Evolutionary conservation across 805 yeast species (phyloP).

Genomic region (Grigorovia jiainica): DNA sequence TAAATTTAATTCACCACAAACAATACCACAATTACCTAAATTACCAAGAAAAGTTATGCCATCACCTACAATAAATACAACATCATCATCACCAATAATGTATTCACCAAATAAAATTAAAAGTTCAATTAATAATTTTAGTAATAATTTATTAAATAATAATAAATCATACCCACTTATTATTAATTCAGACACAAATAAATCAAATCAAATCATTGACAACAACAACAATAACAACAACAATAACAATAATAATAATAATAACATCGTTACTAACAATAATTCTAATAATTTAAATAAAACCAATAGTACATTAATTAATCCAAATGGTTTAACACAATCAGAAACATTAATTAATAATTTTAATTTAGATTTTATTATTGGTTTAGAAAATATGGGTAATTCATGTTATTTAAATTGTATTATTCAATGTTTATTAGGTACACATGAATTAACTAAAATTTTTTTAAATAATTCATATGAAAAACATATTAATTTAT

Average conservation of each 20-base stretch:
- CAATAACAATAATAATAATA: not conserved
- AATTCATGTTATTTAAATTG: slow-evolving; percentile 94
- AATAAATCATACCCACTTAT: too few species aligned
- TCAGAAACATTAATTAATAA: not conserved
- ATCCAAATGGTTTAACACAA: not conserved
- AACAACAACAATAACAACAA: not conserved
- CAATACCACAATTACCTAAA: not conserved
- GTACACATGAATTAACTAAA: slow-evolving; percentile 55
- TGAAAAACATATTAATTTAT: slow-evolving; percentile 57
- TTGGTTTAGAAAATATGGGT: slow-evolving; percentile 79
- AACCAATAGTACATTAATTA: not conserved
- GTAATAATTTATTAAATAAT: not conserved
- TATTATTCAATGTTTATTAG: slow-evolving; percentile 71
- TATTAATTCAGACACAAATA: too few species aligned
- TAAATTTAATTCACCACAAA: not conserved
- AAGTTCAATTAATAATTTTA: not conserved
- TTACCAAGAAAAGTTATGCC: slow-evolving; percentile 2
- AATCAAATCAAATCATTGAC: too few species aligned
- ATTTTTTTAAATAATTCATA: slow-evolving; percentile 60
- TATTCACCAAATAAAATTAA: not conserved
- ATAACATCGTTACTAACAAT: not conserved
- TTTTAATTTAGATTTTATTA: slow-evolving; percentile 34
- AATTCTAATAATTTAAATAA: too few species aligned
- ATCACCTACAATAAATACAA: not conserved
- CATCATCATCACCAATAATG: not conserved